A percentile compares a stretch with the other conserved stretches of the same genome.
Conservation (phyloP, 257 asterid species). For the Solanum ahanhuiri region DNA sequence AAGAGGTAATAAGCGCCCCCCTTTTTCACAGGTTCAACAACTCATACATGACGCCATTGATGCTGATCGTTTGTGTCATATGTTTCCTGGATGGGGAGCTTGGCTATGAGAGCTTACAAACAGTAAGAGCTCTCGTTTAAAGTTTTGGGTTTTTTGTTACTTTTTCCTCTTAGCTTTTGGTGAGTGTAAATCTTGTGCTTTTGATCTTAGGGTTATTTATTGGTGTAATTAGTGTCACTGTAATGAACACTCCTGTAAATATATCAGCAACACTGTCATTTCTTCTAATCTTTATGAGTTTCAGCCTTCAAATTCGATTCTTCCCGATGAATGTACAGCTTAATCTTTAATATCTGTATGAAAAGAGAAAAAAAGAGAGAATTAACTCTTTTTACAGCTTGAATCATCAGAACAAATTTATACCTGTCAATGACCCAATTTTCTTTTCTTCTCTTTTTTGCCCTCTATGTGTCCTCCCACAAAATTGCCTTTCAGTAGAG, state of each 20-base stretch:
- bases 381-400: background rate
- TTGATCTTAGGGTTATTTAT: background rate
- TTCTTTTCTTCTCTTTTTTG: background rate
- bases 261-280: background rate
- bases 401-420: background rate
- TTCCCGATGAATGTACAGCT: background rate
- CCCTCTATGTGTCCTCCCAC: background rate
- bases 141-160: background rate
- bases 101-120: conserved; percentile 48
- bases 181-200: background rate
- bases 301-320: background rate
- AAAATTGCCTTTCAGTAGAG: background rate
- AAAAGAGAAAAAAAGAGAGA: background rate
- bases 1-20: background rate
- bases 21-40: conserved; percentile 66
- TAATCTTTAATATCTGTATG: background rate
- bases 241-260: background rate
- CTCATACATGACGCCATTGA: conserved; percentile 90
- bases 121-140: background rate
- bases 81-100: conserved; percentile 99
- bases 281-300: background rate
- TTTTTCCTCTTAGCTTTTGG: background rate
- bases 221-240: background rate
- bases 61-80: conserved; percentile 83
- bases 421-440: background rate